Evolutionary conservation across 164 flowering plant genomes (phyloP).

Genomic region (Piper betle): DNA sequence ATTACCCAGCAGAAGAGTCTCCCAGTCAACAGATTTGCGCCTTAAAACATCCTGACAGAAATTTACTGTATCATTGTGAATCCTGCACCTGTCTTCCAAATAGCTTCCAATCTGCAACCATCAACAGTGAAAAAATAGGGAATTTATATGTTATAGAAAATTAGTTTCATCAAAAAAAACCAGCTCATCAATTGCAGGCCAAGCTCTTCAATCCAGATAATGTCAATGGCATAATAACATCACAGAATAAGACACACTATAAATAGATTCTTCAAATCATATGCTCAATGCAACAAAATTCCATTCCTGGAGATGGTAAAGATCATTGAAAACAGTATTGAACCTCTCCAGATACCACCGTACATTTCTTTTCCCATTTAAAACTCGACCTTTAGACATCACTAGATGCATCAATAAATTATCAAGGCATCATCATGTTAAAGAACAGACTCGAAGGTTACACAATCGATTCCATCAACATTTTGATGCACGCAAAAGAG

Average conservation of each 20-base stretch:
- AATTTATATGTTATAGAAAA: background rate
- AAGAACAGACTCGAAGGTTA: background rate
- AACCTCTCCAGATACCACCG: background rate
- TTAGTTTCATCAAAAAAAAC: background rate
- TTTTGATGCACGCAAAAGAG: no score
- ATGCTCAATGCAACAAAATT: background rate
- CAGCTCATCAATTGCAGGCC: background rate
- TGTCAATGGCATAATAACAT: background rate
- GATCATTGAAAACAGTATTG: background rate
- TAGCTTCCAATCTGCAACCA: constrained; percentile 36
- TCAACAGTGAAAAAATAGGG: constrained; percentile 1
- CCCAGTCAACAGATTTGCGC: constrained; percentile 55
- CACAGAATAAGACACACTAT: background rate
- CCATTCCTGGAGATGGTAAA: background rate
- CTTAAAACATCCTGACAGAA: constrained; percentile 57
- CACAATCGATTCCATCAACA: no score
- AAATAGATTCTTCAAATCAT: background rate
- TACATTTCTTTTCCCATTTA: background rate
- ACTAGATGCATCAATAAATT: background rate
- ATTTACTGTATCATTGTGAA: constrained; percentile 61
- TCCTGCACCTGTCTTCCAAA: constrained; percentile 45
- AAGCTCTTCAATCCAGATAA: background rate
- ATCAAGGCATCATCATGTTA: background rate
- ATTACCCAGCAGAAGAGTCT: constrained; percentile 34
- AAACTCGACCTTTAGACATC: background rate